Conservation (phyloP, 306 rosid genomes). For the Dicorynia guianensis region DNA sequence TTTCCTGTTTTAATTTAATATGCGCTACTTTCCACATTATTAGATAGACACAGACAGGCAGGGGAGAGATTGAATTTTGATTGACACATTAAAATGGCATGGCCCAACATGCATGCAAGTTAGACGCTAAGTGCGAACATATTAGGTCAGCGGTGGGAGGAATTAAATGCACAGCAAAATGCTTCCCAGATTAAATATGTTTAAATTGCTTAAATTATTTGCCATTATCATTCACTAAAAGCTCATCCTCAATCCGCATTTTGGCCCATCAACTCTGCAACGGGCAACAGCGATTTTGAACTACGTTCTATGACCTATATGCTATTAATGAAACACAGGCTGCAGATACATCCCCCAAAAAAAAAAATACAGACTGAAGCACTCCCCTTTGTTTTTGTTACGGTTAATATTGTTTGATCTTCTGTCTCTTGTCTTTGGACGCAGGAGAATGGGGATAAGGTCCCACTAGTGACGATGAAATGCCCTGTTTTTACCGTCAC, state of each 20-base stretch:
- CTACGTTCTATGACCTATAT: slow-evolving; percentile 11
- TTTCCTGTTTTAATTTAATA: neutral
- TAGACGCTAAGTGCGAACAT: neutral
- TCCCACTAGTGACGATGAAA: slow-evolving; percentile 8
- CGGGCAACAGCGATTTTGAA: neutral
- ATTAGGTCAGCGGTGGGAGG: too few relatives aligned
- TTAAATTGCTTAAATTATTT: neutral
- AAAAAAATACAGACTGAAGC: neutral
- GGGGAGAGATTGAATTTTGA: neutral
- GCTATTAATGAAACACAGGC: neutral
- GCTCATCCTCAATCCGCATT: too few relatives aligned
- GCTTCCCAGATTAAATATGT: neutral
- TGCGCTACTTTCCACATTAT: neutral
- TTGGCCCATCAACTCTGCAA: too few relatives aligned
- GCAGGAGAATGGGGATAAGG: neutral
- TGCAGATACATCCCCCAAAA: too few relatives aligned
- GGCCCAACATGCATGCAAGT: neutral
- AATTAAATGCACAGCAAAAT: too few relatives aligned
- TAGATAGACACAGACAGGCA: neutral
- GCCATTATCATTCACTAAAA: neutral
- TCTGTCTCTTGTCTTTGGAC: neutral
- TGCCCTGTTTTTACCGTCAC: too few relatives aligned
- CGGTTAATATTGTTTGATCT: slow-evolving; percentile 33
- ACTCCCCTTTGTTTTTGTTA: slow-evolving; percentile 43
- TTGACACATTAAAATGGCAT: too few relatives aligned